Evolutionary conservation across 305 asterid species (phyloP), one percentile per base, ranked within the genome.

Genomic region (Fraxinus baroniana): DNA sequence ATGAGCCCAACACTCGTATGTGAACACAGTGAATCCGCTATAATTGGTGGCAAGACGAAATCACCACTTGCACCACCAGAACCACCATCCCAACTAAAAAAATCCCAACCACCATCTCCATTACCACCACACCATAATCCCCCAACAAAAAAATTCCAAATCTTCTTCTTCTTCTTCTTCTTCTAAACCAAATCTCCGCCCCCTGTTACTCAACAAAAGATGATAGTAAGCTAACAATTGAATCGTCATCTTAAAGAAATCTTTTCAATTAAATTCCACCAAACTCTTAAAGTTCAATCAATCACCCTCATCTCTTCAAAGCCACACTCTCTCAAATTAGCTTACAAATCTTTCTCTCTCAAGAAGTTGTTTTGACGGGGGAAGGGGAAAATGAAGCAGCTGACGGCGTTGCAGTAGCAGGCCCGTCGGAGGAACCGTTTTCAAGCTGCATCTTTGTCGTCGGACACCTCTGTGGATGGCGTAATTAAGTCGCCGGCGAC

Each of bases 391-490:
- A 92, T 88, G 93, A 92, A 85, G 97, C 92, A 85, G 87, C 89
- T 92, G 30, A 81, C 91, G 89, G 91, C 93, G 86, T 86, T 92
- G 86, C 97, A 92, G 88, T 97, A 90, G 89, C 98, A 93, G 79
- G 83, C 85, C 79, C 96, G 98, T 83, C 97, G 98, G 84, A 90
- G 90, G 84, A 92, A 90, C 87, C 92, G 92, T 82, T 92, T 93
- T 86, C 89, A 98, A 70, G 92, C 83, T 83, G 88, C 80, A 22
- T 75, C 95, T 0, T 85, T 93, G 83, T 89, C 94, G 78, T 83
- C 91, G 57, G 99, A 95, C 78, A 83, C 95, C 79, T 80, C 95
- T 5, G 91, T 86, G 35, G 95, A 93, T 57, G 94, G 90, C 24
- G 85, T 90, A 13, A 86, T 85, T 35, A 93, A 91, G 83, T 93